phyloP scores from a whole-genome alignment of 305 asterid species.

The Striga hermonthica region DNA sequence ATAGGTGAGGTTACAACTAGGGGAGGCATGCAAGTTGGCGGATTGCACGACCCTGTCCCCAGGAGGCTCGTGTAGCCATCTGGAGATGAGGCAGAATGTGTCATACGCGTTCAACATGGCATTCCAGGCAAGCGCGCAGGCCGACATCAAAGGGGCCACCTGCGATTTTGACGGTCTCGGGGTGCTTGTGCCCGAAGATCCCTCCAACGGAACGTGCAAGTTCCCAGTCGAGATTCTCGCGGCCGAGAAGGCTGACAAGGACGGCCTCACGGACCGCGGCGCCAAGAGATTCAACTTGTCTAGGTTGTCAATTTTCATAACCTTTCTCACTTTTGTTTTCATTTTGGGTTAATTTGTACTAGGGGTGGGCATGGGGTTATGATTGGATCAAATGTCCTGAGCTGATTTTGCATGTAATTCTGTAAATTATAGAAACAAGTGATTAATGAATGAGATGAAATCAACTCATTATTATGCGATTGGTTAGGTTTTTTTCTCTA shows the following conservation, averaged over 20 bases:
- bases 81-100: conserved; percentile 22
- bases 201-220: conserved; percentile 33
- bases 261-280: neutral
- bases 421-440: no score
- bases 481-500: no score
- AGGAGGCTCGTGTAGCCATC: conserved; percentile 39
- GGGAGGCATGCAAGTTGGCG: conserved; percentile 22
- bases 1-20: neutral
- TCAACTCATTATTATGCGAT: no score
- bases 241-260: conserved; percentile 15
- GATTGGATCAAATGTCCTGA: no score
- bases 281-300: no score
- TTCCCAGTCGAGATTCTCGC: conserved; percentile 40
- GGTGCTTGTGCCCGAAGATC: conserved; percentile 26
- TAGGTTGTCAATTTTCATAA: no score
- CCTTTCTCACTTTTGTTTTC: no score
- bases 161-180: conserved; percentile 36
- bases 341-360: no score
- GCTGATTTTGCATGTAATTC: no score
- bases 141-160: neutral
- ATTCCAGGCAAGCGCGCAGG: conserved; percentile 34
- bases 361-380: no score
- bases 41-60: conserved; percentile 37
- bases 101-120: conserved; percentile 42
- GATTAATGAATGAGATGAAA: no score